A percentile compares a stretch with the other conserved stretches of the same genome.
phyloP scores from a whole-genome alignment of 2,329 filamentous ascomycete species.

The Neopestalotiopsis sp. region DNA sequence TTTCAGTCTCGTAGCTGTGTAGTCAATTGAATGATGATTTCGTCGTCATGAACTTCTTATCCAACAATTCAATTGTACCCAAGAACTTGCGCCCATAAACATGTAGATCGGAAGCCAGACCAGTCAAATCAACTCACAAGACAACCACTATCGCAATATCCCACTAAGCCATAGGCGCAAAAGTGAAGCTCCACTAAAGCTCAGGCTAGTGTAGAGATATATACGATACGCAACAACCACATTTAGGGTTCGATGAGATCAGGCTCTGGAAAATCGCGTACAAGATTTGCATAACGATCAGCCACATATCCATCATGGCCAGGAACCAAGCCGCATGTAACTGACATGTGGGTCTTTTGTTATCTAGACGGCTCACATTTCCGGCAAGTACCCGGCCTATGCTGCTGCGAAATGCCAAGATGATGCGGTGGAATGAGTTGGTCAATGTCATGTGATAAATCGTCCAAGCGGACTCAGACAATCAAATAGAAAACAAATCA shows the following conservation, averaged over 20 bases:
- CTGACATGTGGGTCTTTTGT: not conserved
- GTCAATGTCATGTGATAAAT: not conserved
- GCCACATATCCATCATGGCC: not conserved
- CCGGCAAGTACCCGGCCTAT: not conserved
- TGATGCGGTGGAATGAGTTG: not conserved
- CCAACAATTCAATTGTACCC: not conserved
- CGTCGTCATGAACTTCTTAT: not conserved
- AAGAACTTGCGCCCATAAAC: not conserved
- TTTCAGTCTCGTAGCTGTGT: not conserved
- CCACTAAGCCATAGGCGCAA: no score
- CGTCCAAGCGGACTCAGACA: not conserved
- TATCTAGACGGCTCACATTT: not conserved
- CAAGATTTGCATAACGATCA: not conserved
- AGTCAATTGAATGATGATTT: not conserved
- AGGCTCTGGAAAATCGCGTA: no score
- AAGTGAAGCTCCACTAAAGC: no score
- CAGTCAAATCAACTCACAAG: not conserved
- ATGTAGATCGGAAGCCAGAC: not conserved
- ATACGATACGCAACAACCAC: not conserved
- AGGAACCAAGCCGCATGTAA: not conserved
- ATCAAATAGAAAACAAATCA: not conserved
- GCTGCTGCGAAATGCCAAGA: not conserved
- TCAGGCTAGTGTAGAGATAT: no score
- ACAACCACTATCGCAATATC: not conserved
- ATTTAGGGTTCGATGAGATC: not conserved